A percentile compares a stretch with the other conserved stretches of the same genome.
Evolutionary conservation across 1,139 yeast genomes (phyloP).

Genomic region (Yamadazyma spencermartinsiae): DNA sequence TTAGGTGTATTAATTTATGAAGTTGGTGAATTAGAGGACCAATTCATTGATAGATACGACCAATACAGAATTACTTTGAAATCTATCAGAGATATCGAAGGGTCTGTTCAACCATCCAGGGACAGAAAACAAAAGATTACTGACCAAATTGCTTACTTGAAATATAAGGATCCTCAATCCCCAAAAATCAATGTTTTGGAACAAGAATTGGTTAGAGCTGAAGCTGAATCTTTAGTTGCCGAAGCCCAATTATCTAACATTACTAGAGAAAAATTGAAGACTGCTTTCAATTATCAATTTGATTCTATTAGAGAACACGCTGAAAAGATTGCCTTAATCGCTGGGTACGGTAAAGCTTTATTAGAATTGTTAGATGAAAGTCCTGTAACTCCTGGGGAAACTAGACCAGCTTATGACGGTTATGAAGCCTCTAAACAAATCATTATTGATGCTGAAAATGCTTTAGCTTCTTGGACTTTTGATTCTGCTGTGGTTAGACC

Average conservation of each 20-base stretch:
- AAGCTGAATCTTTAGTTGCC: conserved; percentile 87
- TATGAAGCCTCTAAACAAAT: conserved; percentile 86
- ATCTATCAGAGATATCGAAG: conserved; percentile 81
- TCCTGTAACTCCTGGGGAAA: conserved; percentile 89
- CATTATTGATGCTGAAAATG: conserved; percentile 81
- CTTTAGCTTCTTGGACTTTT: conserved; percentile 81
- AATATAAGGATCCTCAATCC: conserved; percentile 82
- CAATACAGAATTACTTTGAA: conserved; percentile 82
- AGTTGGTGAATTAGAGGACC: conserved; percentile 85
- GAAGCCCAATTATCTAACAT: conserved; percentile 88
- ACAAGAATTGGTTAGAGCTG: conserved; percentile 87
- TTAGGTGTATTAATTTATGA: conserved; percentile 81
- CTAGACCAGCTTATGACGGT: conserved; percentile 86
- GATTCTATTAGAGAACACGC: conserved; percentile 81
- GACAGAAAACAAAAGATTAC: conserved; percentile 85
- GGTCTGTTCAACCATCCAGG: conserved; percentile 83
- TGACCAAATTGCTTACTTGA: conserved; percentile 78
- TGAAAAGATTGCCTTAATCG: conserved; percentile 81
- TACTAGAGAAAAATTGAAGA: conserved; percentile 83
- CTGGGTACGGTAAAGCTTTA: conserved; percentile 86
- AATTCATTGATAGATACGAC: conserved; percentile 82
- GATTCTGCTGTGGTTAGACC: conserved; percentile 81
- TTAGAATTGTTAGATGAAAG: conserved; percentile 80
- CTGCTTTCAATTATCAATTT: conserved; percentile 81
- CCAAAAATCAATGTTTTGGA: conserved; percentile 80